Evolutionary conservation across 140 eudicot species (phyloP), one percentile per base, ranked within the genome.

Genomic region (Stevia rebaudiana): DNA sequence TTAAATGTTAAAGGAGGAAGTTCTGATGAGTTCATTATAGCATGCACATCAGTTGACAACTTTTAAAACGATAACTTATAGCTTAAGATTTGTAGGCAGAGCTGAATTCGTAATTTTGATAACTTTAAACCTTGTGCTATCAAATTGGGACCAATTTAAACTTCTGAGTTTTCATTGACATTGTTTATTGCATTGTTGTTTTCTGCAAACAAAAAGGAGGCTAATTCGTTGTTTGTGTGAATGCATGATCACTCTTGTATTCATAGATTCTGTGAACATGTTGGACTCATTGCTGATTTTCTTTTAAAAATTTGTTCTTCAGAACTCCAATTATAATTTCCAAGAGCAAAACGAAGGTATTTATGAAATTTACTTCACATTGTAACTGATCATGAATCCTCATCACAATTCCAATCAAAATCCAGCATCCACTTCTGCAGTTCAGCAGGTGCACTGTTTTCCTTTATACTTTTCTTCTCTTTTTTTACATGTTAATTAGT

Each of bases 381-480:
- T 25, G 30, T 46, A 23, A 52, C 24, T 70, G 59, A 60, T 46
- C 31, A 70, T 70, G 75, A 70, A 59, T n/a, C 52, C 75, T 59
- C 61, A 47, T 70, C 75, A 60, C 10, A 60, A 35, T n/a, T 15
- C 75, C 51, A 70, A 60, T 60, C 75, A 70, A 23, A 70, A 47
- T 37, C 52, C 68, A 48, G 42, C 68, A 48, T 24, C 52, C 60
- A n/a, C 61, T 23, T 47, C 75, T 3, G 58, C 58, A 22, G 16
- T 22, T 51, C 58, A 51, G 22, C 75, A 70, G 75, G 75, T 70
- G 3, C 49, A n/a, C 39, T 16, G 41, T 36, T 58, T 35, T 37
- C 23, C 39, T 54, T 68, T 68, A 31, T 15, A 23, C 43, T 52
- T n/a, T 53, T 15, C 2, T 22, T 36, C 44, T 13, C 19, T 22